Percentiles rank a stretch among this genome's conserved stretches.
phyloP scores from a whole-genome alignment of 805 yeast species.

The Saccharomycopsis sp. region DNA sequence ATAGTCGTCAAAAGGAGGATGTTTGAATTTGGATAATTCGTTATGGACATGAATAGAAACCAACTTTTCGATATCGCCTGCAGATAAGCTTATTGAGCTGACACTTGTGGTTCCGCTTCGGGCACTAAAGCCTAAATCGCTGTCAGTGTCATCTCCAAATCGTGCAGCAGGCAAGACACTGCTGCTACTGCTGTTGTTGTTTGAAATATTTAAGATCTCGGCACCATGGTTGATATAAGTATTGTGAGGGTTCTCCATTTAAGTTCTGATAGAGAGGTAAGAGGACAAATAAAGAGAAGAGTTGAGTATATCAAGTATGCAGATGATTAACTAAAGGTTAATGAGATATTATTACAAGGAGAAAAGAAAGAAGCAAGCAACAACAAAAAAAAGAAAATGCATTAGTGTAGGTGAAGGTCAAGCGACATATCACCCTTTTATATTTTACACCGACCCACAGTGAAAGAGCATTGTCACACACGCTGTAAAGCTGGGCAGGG shows the following conservation, averaged over 20 bases:
- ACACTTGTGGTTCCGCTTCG: neutral
- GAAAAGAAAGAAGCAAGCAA: neutral
- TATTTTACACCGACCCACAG: too few relatives aligned
- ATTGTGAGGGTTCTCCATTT: constrained; percentile 2
- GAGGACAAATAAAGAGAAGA: neutral
- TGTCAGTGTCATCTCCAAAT: neutral
- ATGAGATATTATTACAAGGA: neutral
- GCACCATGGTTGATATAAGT: neutral
- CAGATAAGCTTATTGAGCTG: neutral
- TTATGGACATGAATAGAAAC: constrained; percentile 17
- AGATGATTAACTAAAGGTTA: neutral
- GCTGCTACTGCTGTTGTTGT: neutral
- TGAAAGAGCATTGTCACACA: too few relatives aligned
- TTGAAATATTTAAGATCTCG: neutral
- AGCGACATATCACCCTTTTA: neutral
- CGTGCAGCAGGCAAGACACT: neutral
- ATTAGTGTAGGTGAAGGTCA: neutral
- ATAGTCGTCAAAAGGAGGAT: constrained; percentile 11
- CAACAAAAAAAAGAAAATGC: neutral
- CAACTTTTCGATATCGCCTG: constrained; percentile 12
- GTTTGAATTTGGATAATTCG: constrained; percentile 13
- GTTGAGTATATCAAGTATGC: neutral
- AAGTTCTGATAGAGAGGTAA: neutral
- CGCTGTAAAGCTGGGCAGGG: neutral
- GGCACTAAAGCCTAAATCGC: neutral